These are phyloP conservation scores for Corinectria fuckeliana DNA, from an alignment of 2,329 filamentous ascomycete genomes.

Conservation along the genomic window DNA sequence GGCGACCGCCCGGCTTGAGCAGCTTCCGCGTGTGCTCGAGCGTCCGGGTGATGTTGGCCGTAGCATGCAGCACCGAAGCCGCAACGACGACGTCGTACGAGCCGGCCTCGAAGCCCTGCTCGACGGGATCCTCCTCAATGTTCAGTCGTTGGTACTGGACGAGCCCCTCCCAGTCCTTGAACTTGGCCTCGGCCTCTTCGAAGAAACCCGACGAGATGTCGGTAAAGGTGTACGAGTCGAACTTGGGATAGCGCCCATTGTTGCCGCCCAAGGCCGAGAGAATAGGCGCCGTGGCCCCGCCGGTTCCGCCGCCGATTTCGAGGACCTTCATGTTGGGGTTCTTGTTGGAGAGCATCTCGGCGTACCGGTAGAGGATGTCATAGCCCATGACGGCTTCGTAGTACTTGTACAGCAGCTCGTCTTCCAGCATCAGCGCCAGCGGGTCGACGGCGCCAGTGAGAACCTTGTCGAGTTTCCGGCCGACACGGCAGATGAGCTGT, in stretches of 20 bases:
- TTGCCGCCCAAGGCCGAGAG: neutral
- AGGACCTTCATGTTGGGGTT: neutral
- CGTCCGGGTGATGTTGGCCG: neutral
- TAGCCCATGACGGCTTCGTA: too few relatives aligned
- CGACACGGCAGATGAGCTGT: conserved; percentile 1
- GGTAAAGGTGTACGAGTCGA: neutral
- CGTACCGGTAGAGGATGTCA: too few relatives aligned
- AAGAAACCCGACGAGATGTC: neutral
- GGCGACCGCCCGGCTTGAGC: neutral
- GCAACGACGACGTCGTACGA: too few relatives aligned
- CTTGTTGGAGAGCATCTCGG: too few relatives aligned
- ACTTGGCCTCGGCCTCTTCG: neutral
- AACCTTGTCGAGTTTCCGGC: conserved; percentile 39
- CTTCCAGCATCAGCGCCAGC: conserved; percentile 43
- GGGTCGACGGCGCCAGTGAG: conserved; percentile 42
- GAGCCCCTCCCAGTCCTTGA: neutral
- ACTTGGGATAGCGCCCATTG: neutral
- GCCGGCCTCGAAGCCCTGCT: neutral
- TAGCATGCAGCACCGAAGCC: neutral
- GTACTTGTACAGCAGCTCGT: conserved; percentile 40
- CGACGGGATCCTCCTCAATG: neutral
- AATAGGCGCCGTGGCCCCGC: neutral
- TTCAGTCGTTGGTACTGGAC: neutral
- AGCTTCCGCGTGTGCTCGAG: neutral
- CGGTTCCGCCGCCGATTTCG: neutral